Evolutionary conservation across 108 stramenopile species (phyloP).

Genomic region (Nannochloropsis oceanica): DNA sequence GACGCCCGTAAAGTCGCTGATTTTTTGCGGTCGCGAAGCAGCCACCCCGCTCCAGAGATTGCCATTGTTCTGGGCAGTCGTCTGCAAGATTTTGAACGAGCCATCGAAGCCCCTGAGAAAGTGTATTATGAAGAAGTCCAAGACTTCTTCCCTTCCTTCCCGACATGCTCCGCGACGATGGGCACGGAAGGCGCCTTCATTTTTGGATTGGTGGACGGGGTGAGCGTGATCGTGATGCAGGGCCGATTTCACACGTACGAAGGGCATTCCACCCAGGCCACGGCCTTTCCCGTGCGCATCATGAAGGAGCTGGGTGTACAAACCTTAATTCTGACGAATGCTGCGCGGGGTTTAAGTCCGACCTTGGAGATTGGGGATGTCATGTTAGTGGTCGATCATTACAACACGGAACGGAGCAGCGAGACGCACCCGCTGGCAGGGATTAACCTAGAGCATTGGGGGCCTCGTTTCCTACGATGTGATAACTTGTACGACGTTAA

Average conservation of each 20-base stretch:
- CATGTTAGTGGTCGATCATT: slow-evolving; percentile 61
- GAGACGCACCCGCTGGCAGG: slow-evolving; percentile 77
- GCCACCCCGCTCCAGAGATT: background rate
- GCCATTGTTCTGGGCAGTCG: background rate
- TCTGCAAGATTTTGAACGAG: background rate
- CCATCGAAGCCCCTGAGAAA: background rate
- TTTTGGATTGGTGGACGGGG: slow-evolving; percentile 48
- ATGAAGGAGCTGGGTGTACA: slow-evolving; percentile 64
- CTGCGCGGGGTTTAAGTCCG: slow-evolving; percentile 67
- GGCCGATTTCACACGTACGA: slow-evolving; percentile 86
- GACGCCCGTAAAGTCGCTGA: background rate
- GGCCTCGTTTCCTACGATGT: slow-evolving; percentile 69
- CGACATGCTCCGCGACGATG: background rate
- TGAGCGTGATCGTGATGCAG: slow-evolving; percentile 60
- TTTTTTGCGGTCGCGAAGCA: background rate
- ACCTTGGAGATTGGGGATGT: slow-evolving; percentile 67
- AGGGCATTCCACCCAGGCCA: slow-evolving; percentile 67
- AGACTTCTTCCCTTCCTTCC: background rate
- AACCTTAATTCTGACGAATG: slow-evolving; percentile 69
- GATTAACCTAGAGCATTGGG: slow-evolving; percentile 63
- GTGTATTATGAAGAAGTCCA: background rate
- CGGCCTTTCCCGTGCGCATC: slow-evolving; percentile 58
- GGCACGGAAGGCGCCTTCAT: slow-evolving; percentile 35
- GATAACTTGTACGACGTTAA: slow-evolving; percentile 50
- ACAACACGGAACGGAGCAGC: slow-evolving; percentile 11